Base-by-base conservation (phyloP, 2,329 filamentous ascomycete genomes). In the Colletotrichum somersetense region DNA sequence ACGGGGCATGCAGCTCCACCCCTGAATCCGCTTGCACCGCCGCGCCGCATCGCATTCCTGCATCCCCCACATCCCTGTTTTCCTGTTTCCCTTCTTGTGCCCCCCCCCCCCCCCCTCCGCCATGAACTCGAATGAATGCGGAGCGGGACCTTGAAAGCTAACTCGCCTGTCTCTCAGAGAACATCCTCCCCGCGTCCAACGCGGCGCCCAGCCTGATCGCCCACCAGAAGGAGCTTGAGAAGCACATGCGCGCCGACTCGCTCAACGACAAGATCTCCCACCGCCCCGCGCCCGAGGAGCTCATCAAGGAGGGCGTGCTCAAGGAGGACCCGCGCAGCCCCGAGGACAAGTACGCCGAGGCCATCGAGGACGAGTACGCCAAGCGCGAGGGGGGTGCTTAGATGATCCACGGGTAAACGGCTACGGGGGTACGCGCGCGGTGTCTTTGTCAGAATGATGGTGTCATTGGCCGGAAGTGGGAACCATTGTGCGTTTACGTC, bases 211-310 rank as follows among this genome's bases (percentile, higher is more conserved):
- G 92, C 2, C 85, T 98, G 66, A 91, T 92, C 79, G 94, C 92
- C 67, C 90, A 94, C 74, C 94, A 96, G 81, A 92, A 89, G 78
- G 93, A 97, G 85, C 90, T 98, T 53, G 90, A 95, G 82, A 94
- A 91, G 80, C 92, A 94, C 81, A 97, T 98, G 95, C 89, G 92
- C 18, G 92, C 91, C 72, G 93, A 97, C 81, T 92, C 88, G 67
- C 87, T 98, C 74, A 96, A 97, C 81, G 94, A 97, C 78, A 95
- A 95, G 81, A 90, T 98, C 74, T 89, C 92, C 78, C 88, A 92
- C 77, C 89, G 95, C 26, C 95, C 95, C 1, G 87, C 89, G 46
- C 92, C 93, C 14, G 93, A 95, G 75, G 88, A 92, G 62, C 85
- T 97, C 74, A 86, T 97, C 70, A 91, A 92, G 78, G 91, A 93